Conservation (phyloP, 495 filamentous ascomycete species). For the Melanomma pulvis-pyrius region DNA sequence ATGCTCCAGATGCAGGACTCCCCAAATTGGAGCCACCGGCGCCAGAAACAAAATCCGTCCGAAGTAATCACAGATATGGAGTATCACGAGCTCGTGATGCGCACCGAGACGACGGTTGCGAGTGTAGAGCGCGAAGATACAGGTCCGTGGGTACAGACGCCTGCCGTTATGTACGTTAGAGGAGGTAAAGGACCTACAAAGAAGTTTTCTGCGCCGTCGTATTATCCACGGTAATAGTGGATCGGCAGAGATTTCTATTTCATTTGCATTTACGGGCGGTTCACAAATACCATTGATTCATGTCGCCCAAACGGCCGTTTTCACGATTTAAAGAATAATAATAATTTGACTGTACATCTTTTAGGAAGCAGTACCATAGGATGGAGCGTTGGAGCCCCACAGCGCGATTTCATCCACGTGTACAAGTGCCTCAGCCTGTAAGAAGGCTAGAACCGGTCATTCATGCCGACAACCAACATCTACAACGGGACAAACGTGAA, state of each 20-base stretch:
- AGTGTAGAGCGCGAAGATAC: slow-evolving; percentile 4
- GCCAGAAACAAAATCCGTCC: not conserved
- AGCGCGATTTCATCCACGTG: too few relatives aligned
- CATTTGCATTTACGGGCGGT: not conserved
- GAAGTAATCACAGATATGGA: slow-evolving; percentile 3
- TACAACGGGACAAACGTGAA: too few relatives aligned
- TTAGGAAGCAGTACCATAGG: too few relatives aligned
- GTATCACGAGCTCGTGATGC: slow-evolving; percentile 12
- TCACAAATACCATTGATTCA: not conserved
- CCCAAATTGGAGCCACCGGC: not conserved
- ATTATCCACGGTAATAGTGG: not conserved
- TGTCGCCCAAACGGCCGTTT: not conserved
- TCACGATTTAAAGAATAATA: not conserved
- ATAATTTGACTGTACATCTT: not conserved
- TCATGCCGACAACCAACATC: too few relatives aligned
- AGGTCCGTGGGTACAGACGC: slow-evolving; percentile 5
- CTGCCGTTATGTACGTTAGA: not conserved
- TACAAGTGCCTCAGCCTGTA: too few relatives aligned
- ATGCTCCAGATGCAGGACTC: not conserved
- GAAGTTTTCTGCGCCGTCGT: not conserved
- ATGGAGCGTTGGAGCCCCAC: not conserved
- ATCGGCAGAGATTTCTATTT: not conserved
- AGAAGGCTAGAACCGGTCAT: too few relatives aligned
- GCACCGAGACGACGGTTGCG: slow-evolving; percentile 1
- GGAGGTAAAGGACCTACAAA: slow-evolving; percentile 2